These are phyloP conservation scores for Mycena latifolia DNA, from an alignment of 768 basidiomycete genomes.

Conservation along the genomic window DNA sequence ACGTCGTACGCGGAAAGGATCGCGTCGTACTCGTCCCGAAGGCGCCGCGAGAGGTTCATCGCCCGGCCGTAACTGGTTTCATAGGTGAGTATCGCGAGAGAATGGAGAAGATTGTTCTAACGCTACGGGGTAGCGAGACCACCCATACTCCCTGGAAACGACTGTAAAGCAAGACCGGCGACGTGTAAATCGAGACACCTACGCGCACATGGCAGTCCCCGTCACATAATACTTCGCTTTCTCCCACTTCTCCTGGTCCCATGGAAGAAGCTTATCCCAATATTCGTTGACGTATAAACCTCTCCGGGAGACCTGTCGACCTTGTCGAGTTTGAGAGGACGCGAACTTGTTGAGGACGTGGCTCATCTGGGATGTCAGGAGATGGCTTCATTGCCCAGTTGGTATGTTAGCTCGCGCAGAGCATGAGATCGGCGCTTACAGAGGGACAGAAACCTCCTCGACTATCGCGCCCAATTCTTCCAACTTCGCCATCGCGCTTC, in stretches of 20 bases:
- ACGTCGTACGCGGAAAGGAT: constrained; percentile 26
- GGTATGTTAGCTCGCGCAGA: neutral
- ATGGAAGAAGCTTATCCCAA: constrained; percentile 28
- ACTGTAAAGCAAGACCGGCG: neutral
- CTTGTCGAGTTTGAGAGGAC: constrained; percentile 29
- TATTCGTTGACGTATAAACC: constrained; percentile 30
- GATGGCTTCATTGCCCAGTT: constrained; percentile 22
- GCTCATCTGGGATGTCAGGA: constrained; percentile 9
- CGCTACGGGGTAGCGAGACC: constrained; percentile 31
- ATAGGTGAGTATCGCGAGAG: constrained; percentile 3
- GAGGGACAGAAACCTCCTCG: constrained; percentile 33
- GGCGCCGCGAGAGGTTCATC: constrained; percentile 31
- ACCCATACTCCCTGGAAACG: constrained; percentile 16
- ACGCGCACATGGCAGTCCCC: constrained; percentile 32
- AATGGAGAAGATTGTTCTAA: constrained; percentile 2
- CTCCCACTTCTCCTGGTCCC: constrained; percentile 31
- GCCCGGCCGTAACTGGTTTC: constrained; percentile 26
- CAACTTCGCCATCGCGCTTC: constrained; percentile 19
- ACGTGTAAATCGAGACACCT: neutral
- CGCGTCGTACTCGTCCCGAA: constrained; percentile 34
- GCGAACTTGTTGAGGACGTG: constrained; percentile 29
- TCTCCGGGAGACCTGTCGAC: constrained; percentile 26
- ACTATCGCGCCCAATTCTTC: constrained; percentile 27
- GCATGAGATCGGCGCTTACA: constrained; percentile 3
- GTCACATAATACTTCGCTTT: constrained; percentile 32